Evolutionary conservation across 495 filamentous ascomycete genomes (phyloP), one percentile per base, ranked within the genome.

Genomic region (Ramalina peruviana): DNA sequence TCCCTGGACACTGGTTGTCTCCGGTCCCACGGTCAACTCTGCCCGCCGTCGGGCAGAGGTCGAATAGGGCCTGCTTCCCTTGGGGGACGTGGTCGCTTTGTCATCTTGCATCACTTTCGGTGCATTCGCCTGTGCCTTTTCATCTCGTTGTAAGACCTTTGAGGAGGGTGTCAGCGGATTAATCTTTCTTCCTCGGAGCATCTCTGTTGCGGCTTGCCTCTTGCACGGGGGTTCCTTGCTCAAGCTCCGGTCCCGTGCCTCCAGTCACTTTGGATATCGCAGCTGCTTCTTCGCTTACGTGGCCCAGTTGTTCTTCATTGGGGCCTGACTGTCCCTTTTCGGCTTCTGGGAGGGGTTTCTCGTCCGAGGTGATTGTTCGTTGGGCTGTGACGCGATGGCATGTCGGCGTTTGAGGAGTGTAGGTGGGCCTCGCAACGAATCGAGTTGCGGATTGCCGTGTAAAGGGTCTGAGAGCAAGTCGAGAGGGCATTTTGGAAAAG

Each of bases 81-180:
- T 68, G 0, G 65, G 61, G 26, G 58, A 57, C 3, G 53, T 52
- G 1, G 55, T 49, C 46, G 72, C 68, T 5, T 74, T 59, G 48
- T 77, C 66, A 46, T 82, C 73, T 54, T 80, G 74, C 62, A 87
- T 72, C 6, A 86, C 74, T 62, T 83, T 72, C 21, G 85, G 83
- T 25, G 80, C 76, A 43, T 84, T 75, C 51, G 82, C 75, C 56
- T 69, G 67, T 48, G 69, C 73, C 45, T 79, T 69, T 53, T 76
- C 69, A 55, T 85, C 81, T 43, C 75, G 77, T 53, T 78, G 65
- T 39, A 88, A 67, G 50, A 86, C 72, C 83, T 88, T 54, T 26
- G 46, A 37, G 37, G 37, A 25, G 36, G 36, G 36, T 7, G 41
- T 19, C 42, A 50, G 54, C 53, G 40, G 41, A 47, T 26, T 13